Conservation (phyloP, 345 rosid genomes). For the Eutrema japonicum region DNA sequence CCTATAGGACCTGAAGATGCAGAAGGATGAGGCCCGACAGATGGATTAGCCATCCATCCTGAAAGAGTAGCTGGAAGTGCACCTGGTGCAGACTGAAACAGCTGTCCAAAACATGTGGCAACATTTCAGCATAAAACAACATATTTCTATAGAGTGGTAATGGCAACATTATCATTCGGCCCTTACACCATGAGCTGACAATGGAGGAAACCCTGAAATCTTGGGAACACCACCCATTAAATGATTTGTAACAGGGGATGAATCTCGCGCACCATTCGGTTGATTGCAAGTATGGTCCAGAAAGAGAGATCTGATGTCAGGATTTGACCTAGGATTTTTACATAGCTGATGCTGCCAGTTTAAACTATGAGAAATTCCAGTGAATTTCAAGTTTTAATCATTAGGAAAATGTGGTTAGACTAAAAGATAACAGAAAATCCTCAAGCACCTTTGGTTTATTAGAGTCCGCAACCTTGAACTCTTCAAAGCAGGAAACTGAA, state of each 20-base stretch:
- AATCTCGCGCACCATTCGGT: conserved; percentile 72
- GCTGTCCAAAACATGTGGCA: conserved; percentile 47
- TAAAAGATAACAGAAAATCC: conserved; percentile 8
- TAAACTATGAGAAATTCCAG: conserved; percentile 53
- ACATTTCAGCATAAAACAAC: conserved; percentile 22
- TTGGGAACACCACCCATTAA: conserved; percentile 57
- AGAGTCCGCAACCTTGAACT: conserved; percentile 79
- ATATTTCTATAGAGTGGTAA: conserved; percentile 15
- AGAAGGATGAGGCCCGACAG: conserved; percentile 68
- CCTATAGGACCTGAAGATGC: conserved; percentile 78
- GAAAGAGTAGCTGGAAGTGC: conserved; percentile 69
- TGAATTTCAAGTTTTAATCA: conserved; percentile 29
- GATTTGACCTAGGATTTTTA: conserved; percentile 79
- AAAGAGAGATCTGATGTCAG: conserved; percentile 82
- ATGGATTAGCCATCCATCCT: conserved; percentile 84
- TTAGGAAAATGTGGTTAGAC: not conserved
- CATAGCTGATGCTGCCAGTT: conserved; percentile 94
- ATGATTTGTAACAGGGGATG: conserved; percentile 78
- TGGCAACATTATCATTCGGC: conserved; percentile 3
- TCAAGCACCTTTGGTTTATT: conserved; percentile 76
- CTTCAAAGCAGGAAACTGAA: conserved; percentile 80
- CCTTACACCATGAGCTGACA: conserved; percentile 78
- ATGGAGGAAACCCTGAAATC: conserved; percentile 33
- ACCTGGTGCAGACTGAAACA: conserved; percentile 71
- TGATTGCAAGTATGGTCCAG: conserved; percentile 81